A percentile compares a stretch with the other conserved stretches of the same genome.
phyloP scores from a whole-genome alignment of 2,329 filamentous ascomycete species.

The Cercospora berteroae region DNA sequence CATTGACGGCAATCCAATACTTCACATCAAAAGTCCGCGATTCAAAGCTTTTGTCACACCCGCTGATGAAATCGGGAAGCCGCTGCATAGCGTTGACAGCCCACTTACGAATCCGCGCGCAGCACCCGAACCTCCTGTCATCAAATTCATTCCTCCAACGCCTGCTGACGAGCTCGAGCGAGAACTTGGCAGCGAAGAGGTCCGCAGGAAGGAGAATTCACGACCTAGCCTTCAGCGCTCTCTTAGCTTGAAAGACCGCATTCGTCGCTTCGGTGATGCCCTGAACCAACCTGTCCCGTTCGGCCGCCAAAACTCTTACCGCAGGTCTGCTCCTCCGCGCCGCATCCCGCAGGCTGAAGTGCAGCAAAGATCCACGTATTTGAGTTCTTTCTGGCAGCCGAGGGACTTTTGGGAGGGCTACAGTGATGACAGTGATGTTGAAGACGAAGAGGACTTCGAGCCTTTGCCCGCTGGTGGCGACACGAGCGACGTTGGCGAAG shows the following conservation, averaged over 20 bases:
- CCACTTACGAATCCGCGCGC: slow-evolving; percentile 59
- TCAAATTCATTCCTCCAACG: slow-evolving; percentile 57
- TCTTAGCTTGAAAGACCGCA: slow-evolving; percentile 44
- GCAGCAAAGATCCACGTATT: slow-evolving; percentile 36
- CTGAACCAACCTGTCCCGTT: slow-evolving; percentile 45
- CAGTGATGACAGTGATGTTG: slow-evolving; percentile 40
- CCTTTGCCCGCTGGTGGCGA: slow-evolving; percentile 47
- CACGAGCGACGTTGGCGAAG: slow-evolving; percentile 42
- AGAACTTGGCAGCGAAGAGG: slow-evolving; percentile 32
- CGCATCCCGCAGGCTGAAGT: slow-evolving; percentile 7
- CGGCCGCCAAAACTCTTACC: slow-evolving; percentile 27
- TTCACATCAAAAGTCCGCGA: slow-evolving; percentile 10
- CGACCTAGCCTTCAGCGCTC: slow-evolving; percentile 33
- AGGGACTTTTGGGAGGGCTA: slow-evolving; percentile 63
- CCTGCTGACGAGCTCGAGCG: slow-evolving; percentile 49
- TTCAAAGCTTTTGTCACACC: slow-evolving; percentile 24
- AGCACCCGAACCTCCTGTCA: slow-evolving; percentile 56
- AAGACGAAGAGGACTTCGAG: slow-evolving; percentile 35
- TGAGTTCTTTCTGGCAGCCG: slow-evolving; percentile 63
- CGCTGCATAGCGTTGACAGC: slow-evolving; percentile 47
- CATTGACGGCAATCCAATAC: slow-evolving; percentile 4
- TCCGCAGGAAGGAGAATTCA: neutral
- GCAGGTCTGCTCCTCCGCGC: slow-evolving; percentile 28
- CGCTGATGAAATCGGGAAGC: slow-evolving; percentile 16
- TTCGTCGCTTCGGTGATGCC: slow-evolving; percentile 48